Base-by-base conservation (phyloP, 2,329 filamentous ascomycete species). In the Rugonectria rugulosa region DNA sequence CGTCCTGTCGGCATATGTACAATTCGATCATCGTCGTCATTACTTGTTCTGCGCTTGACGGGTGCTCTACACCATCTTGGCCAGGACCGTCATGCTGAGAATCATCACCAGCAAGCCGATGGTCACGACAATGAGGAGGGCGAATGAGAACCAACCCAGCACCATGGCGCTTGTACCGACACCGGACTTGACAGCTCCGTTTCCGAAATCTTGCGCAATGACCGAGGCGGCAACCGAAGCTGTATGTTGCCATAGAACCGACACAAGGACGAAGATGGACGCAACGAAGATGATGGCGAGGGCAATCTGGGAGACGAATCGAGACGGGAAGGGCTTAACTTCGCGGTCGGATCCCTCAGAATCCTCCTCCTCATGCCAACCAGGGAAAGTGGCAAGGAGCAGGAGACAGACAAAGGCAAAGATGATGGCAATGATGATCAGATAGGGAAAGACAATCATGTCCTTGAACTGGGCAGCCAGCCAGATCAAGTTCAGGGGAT, bases 401-500 rank as follows among this genome's bases (percentile, higher is more conserved):
- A 99, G 84, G 73, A 99, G 91, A 74, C 92, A 97, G 75, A 98
- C 83, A 78, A 98, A 98, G 66, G 95, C 93, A 70, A 99, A 92
- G 73, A 99, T 91, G 71, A 98, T 93, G 70, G 95, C 95, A 70
- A 99, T 93, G 79, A 99, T 99, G 62, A 99, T 88, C 17, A 99
- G 79, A 71, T 98, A 99, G 9, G 95, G 95, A 73, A 99, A 99
- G 38, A 99, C 94, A 72, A 99, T 95, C 77, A 93, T 94, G 75
- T 98, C 92, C 76, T 98, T 98, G 79, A 99, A 99, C 64, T 96
- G 96, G 66, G 89, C 88, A 20, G 95, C 94, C 51, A 99, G 86
- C 95, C 94, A 99, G 68, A 99, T 93, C 69, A 99, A 79, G 75
- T 99, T 99, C 70, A 99, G 81, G 32, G 95, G 95, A 77, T 99